These are phyloP conservation scores for Plasmodium malariae DNA, from an alignment of 169 alveolate species.

Conservation along the genomic window DNA sequence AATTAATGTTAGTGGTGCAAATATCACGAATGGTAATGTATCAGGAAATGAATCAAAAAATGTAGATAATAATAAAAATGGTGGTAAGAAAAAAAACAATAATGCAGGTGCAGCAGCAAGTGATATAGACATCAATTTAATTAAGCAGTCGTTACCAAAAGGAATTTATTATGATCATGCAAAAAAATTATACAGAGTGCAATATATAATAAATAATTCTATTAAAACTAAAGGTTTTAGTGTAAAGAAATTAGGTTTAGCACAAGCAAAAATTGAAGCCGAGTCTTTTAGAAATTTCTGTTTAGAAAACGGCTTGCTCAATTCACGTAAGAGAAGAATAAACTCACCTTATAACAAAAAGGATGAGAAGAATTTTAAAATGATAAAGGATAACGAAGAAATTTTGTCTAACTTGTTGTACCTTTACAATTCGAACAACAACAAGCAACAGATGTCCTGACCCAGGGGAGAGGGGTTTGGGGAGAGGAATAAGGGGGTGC, in stretches of 20 bases:
- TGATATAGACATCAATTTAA: constrained; percentile 31
- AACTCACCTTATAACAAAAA: constrained; percentile 70
- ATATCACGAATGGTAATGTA: background rate
- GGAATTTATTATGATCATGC: constrained; percentile 76
- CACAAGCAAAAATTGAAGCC: constrained; percentile 69
- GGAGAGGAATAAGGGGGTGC: no score
- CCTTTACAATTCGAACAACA: constrained; percentile 35
- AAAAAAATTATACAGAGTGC: constrained; percentile 66
- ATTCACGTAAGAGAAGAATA: constrained; percentile 47
- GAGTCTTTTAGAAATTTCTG: constrained; percentile 72
- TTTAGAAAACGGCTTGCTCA: constrained; percentile 60
- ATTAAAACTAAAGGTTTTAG: constrained; percentile 77
- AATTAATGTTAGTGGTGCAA: no score
- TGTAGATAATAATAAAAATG: background rate
- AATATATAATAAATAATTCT: constrained; percentile 53
- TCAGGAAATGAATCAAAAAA: constrained; percentile 31
- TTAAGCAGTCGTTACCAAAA: constrained; percentile 56
- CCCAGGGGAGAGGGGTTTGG: no score
- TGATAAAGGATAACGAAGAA: constrained; percentile 44
- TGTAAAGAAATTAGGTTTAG: constrained; percentile 66
- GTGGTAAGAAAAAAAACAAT: constrained; percentile 23
- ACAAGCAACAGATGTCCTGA: no score
- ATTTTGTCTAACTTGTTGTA: constrained; percentile 51
- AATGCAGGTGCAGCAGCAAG: background rate
- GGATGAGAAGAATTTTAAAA: constrained; percentile 45